Percentiles rank a stretch among this genome's conserved stretches.
Evolutionary conservation across 352 stramenopile species (phyloP).

Genomic region (Phytophthora megakarya): DNA sequence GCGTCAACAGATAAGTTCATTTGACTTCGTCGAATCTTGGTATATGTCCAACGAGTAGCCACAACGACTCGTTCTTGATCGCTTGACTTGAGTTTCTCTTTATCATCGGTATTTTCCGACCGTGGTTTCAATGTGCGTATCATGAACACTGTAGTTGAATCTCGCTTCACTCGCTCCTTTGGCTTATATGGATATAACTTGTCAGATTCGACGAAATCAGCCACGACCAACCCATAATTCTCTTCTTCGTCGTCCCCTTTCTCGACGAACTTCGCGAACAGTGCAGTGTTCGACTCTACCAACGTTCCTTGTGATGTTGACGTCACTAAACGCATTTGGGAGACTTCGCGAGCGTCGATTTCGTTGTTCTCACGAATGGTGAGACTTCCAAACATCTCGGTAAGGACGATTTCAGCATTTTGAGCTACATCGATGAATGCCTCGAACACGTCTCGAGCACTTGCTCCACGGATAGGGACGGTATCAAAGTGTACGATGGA

Average conservation of each 20-base stretch:
- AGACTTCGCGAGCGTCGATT: conserved; percentile 37
- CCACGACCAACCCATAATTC: conserved; percentile 20
- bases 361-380: conserved; percentile 59
- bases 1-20: conserved; percentile 20
- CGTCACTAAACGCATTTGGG: conserved; percentile 50
- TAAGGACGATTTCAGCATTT: conserved; percentile 63
- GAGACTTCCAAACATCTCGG: conserved; percentile 52
- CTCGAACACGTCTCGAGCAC: conserved; percentile 39
- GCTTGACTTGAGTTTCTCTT: too few species aligned
- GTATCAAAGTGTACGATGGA: conserved; percentile 45
- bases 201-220: conserved; percentile 47
- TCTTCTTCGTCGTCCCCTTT: background rate
- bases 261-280: conserved; percentile 31
- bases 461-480: conserved; percentile 28
- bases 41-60: conserved; percentile 27
- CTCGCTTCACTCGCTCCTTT: conserved; percentile 34
- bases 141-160: conserved; percentile 40
- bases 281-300: conserved; percentile 29
- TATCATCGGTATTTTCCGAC: background rate
- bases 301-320: conserved; percentile 24
- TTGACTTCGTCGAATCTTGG: conserved; percentile 22
- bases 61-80: too few species aligned
- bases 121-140: conserved; percentile 18
- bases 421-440: conserved; percentile 46
- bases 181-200: conserved; percentile 48